phyloP scores from a whole-genome alignment of 352 stramenopile genomes.

The Globisporangium uncinulatum region DNA sequence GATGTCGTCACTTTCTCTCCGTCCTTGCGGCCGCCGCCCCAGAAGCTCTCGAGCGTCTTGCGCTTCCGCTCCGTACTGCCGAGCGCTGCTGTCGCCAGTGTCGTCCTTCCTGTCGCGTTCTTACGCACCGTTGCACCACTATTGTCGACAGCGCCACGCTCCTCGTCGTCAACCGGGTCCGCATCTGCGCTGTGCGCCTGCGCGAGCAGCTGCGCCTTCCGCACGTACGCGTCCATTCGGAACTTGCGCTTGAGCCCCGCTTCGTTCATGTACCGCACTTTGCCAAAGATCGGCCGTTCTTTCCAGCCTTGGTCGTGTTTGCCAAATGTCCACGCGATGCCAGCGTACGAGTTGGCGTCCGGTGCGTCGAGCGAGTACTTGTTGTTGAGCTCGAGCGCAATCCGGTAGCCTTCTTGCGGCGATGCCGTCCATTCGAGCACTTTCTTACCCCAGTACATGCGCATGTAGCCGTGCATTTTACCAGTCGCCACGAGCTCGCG shows the following conservation, averaged over 20 bases:
- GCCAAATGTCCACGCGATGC: conserved; percentile 78
- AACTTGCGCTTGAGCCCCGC: conserved; percentile 98
- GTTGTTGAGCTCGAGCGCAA: conserved; percentile 97
- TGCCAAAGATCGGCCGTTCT: conserved; percentile 96
- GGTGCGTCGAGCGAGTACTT: conserved; percentile 97
- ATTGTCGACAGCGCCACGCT: not conserved
- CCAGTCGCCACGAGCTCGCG: conserved; percentile 92
- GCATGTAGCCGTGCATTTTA: conserved; percentile 90
- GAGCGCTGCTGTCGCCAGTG: not conserved
- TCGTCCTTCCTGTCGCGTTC: not conserved
- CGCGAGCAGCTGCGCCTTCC: conserved; percentile 37
- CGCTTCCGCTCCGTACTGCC: conserved; percentile 17
- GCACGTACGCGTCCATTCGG: conserved; percentile 87
- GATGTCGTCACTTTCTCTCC: not conserved
- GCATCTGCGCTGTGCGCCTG: not conserved
- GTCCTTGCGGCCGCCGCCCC: conserved; percentile 1
- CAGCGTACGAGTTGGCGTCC: conserved; percentile 93
- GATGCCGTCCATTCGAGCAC: conserved; percentile 97
- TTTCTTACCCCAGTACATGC: conserved; percentile 99
- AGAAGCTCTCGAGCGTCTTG: conserved; percentile 22
- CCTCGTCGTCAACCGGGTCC: not conserved
- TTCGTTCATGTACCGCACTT: conserved; percentile 99
- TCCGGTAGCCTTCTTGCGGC: conserved; percentile 88
- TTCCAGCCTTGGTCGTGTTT: conserved; percentile 98
- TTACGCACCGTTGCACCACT: not conserved